Evolutionary conservation across 1,139 yeast genomes (phyloP).

Genomic region (Candida tetrigidarum): DNA sequence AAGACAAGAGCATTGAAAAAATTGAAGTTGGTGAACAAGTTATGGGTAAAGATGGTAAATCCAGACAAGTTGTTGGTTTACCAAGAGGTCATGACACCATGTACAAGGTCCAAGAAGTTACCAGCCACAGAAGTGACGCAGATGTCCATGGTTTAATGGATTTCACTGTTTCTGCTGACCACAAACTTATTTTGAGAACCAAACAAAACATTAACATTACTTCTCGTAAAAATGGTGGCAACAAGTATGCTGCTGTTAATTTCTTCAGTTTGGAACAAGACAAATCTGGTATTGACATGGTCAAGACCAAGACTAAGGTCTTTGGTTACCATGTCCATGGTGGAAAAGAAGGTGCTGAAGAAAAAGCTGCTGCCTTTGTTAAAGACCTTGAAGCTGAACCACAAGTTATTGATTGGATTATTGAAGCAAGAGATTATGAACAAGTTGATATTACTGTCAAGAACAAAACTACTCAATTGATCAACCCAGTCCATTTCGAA

Average conservation of each 20-base stretch:
- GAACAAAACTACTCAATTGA: constrained; percentile 30
- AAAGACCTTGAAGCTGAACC: constrained; percentile 15
- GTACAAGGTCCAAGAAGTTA: constrained; percentile 36
- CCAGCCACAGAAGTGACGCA: constrained; percentile 16
- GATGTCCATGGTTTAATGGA: constrained; percentile 22
- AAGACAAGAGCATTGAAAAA: constrained; percentile 33
- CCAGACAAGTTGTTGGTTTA: constrained; percentile 41
- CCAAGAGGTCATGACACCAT: constrained; percentile 45
- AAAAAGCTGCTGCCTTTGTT: constrained; percentile 23
- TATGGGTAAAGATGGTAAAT: constrained; percentile 46
- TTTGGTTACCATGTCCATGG: constrained; percentile 20
- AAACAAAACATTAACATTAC: constrained; percentile 22
- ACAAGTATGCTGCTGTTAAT: constrained; percentile 21
- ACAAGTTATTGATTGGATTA: constrained; percentile 34
- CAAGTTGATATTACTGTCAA: constrained; percentile 24
- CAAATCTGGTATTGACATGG: constrained; percentile 14
- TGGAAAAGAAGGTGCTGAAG: constrained; percentile 17
- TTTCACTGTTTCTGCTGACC: constrained; percentile 36
- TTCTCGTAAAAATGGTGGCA: constrained; percentile 15
- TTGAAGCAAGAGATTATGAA: constrained; percentile 35
- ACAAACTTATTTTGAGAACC: constrained; percentile 32
- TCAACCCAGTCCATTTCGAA: constrained; percentile 35
- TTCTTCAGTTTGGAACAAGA: constrained; percentile 21
- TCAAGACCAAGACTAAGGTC: constrained; percentile 19
- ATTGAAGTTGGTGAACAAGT: constrained; percentile 41